Percentiles rank a stretch among this genome's conserved stretches.
phyloP scores from a whole-genome alignment of 176 grass and related monocot genomes.

The Paspalum vaginatum region DNA sequence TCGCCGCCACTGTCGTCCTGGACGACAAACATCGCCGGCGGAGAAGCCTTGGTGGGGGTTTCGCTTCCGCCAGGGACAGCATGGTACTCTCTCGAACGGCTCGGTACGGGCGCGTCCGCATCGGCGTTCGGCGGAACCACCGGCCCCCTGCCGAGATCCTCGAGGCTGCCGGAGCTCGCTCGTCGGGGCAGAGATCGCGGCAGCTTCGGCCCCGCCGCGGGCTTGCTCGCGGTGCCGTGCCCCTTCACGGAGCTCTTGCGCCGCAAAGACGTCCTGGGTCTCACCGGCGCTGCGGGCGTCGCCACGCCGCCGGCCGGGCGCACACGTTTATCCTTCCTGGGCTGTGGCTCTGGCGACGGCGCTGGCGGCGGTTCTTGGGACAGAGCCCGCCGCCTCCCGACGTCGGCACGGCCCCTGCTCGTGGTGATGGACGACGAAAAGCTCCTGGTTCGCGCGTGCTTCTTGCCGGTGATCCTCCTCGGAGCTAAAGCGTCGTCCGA shows the following conservation, averaged over 20 bases:
- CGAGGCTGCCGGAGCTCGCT: conserved; percentile 17
- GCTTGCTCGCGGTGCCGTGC: not conserved
- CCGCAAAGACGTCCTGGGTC: not conserved
- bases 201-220: conserved; percentile 6
- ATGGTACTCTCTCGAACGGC: not conserved
- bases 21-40: not conserved
- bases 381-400: conserved; percentile 24
- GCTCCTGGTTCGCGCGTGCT: conserved; percentile 48
- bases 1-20: not conserved
- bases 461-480: conserved; percentile 48
- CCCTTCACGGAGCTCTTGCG: conserved; percentile 24
- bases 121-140: not conserved
- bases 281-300: not conserved
- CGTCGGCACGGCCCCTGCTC: conserved; percentile 4
- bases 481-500: conserved; percentile 39
- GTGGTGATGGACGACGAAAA: conserved; percentile 31
- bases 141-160: not conserved
- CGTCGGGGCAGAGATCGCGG: conserved; percentile 35
- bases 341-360: not conserved
- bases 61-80: not conserved
- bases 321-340: not conserved
- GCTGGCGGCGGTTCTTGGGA: conserved; percentile 40
- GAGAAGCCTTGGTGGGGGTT: not conserved
- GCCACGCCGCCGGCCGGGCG: not conserved
- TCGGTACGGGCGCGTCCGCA: not conserved